These are phyloP conservation scores for Naganishia vaughanmartiniae DNA, from an alignment of 768 basidiomycete species.

Conservation along the genomic window DNA sequence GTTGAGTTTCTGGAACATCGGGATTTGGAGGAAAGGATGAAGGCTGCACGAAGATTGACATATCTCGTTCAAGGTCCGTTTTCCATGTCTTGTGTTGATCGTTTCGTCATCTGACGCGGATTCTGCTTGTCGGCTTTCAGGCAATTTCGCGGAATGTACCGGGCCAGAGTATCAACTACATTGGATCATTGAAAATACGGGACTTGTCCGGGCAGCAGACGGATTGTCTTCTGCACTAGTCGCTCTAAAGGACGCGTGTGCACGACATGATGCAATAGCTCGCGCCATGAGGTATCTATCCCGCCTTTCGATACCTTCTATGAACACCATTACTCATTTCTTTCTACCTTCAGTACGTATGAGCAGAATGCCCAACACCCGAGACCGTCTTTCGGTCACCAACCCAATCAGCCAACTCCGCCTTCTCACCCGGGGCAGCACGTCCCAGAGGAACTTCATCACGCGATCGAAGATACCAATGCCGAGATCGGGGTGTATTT, in stretches of 20 bases:
- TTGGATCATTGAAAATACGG: constrained; percentile 92
- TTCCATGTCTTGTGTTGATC: constrained; percentile 22
- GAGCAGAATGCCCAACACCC: constrained; percentile 10
- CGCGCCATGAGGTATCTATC: constrained; percentile 15
- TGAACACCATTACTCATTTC: neutral
- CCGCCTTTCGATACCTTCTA: neutral
- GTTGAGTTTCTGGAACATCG: constrained; percentile 85
- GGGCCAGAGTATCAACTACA: constrained; percentile 92
- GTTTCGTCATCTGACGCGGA: neutral
- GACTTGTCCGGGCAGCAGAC: constrained; percentile 75
- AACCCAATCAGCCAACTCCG: constrained; percentile 55
- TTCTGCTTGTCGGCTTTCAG: constrained; percentile 53
- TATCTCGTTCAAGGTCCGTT: constrained; percentile 84
- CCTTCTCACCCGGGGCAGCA: constrained; percentile 2
- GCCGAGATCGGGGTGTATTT: constrained; percentile 59
- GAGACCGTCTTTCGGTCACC: constrained; percentile 62
- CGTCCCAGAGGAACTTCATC: constrained; percentile 60
- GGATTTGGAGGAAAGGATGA: constrained; percentile 77
- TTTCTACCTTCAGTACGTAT: neutral
- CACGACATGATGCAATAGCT: constrained; percentile 35
- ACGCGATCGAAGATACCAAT: constrained; percentile 82
- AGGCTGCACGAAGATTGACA: constrained; percentile 78
- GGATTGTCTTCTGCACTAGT: constrained; percentile 78
- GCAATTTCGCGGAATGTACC: constrained; percentile 83
- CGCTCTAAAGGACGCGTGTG: constrained; percentile 81